Evolutionary conservation across 2,329 filamentous ascomycete species (phyloP), one percentile per base, ranked within the genome.

Genomic region (Arthrobotrys pseudoclavata): DNA sequence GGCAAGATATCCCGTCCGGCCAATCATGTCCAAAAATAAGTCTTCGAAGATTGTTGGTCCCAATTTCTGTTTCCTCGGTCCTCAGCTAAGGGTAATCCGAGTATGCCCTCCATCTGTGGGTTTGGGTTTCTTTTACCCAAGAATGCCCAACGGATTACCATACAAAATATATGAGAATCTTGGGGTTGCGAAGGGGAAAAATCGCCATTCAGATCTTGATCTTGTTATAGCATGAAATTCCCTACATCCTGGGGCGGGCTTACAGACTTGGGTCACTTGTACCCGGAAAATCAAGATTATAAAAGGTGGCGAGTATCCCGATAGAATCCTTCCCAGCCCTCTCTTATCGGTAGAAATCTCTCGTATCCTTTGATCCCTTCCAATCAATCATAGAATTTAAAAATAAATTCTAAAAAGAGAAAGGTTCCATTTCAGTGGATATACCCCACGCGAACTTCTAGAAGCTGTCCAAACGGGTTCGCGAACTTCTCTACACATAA

Each of bases 231-330:
- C 22, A 64, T 45, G 37, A 60, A 53, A 76, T 70, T 66, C 72
- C 50, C 72, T 60, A 66, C 66, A 24, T 52, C 60, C 50, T 52
- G 72, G 72, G 37, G 40, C 26, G 26, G 66, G 47, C 29, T 37
- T 76, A 76, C 72, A 76, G 72, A 76, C 20, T 70, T 70, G 55
- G 50, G 72, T 70, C 60, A 70, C 57, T 70, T 47, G 50, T 37
- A 76, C 72, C 72, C 50, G 31, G 34, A 26, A 22, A 60, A 42
- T 31, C 72, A 12, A 76, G 60, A 47, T 60, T 76, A 76, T 76
- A 76, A 70, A 76, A 70, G 66, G 72, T 20, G 24, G 55, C 24
- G 60, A 29, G 37, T 67, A 66, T 61, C 61, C 66, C 48, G 50
- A 76, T 67, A 45, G 18, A 34, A 76, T 76, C 72, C 29, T 61